Conservation (phyloP, 495 filamentous ascomycete genomes). For the Lophium mytilinum region DNA sequence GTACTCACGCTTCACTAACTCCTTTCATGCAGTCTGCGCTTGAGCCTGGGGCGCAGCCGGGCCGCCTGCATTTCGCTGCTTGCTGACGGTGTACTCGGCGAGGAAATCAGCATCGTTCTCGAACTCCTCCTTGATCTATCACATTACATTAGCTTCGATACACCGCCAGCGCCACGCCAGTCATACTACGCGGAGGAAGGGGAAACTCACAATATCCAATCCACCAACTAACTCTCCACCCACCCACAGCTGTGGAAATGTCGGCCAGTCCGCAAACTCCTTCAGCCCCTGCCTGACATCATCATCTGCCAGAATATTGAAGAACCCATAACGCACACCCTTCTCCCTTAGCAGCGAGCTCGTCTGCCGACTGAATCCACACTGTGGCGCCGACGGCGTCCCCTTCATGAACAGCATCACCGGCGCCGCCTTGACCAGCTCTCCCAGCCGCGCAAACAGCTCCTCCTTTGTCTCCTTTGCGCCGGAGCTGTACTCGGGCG, state of each 20-base stretch:
- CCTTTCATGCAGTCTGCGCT: neutral
- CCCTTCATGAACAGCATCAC: conserved; percentile 98
- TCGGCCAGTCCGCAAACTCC: conserved; percentile 93
- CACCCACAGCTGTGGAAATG: conserved; percentile 86
- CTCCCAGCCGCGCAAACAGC: conserved; percentile 62
- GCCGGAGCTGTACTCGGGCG: conserved; percentile 42
- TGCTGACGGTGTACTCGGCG: conserved; percentile 50
- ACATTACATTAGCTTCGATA: conserved; percentile 6
- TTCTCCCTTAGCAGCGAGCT: conserved; percentile 79
- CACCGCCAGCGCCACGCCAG: neutral
- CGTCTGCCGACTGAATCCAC: conserved; percentile 86
- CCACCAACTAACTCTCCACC: conserved; percentile 80
- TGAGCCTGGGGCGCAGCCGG: neutral
- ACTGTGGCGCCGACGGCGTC: conserved; percentile 83
- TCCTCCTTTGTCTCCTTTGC: conserved; percentile 62
- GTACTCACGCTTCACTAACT: neutral
- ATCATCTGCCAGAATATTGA: conserved; percentile 96
- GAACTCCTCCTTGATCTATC: conserved; percentile 53
- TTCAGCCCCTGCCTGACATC: conserved; percentile 95
- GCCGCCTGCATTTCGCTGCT: neutral
- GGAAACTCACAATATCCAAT: conserved; percentile 82
- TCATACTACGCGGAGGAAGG: neutral
- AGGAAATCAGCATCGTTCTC: conserved; percentile 66
- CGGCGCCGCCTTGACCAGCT: conserved; percentile 85
- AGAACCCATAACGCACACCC: conserved; percentile 93